Conservation (phyloP, 768 basidiomycete genomes). For the Kwoniella sp. region DNA sequence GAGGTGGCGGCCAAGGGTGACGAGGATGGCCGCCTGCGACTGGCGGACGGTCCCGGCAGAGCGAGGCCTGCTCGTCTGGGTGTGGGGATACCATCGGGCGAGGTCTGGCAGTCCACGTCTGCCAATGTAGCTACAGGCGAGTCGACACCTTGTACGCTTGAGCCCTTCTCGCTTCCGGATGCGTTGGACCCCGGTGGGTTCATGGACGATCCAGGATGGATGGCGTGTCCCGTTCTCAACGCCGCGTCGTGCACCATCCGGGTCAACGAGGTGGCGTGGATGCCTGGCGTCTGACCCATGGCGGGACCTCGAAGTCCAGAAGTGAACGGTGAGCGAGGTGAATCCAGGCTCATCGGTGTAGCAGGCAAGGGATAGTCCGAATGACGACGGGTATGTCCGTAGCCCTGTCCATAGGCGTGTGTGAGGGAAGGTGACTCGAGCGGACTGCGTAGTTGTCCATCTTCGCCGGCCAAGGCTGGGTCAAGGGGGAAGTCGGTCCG, state of each 20-base stretch:
- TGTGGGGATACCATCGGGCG: conserved; percentile 12
- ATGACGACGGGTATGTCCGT: conserved; percentile 16
- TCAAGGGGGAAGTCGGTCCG: conserved; percentile 25
- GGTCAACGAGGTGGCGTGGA: conserved; percentile 29
- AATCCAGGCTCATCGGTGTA: conserved; percentile 3
- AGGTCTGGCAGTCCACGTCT: conserved; percentile 5
- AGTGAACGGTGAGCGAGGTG: conserved; percentile 24
- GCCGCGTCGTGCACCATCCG: conserved; percentile 48
- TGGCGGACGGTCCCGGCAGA: too few species aligned
- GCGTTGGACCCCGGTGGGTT: conserved; percentile 8
- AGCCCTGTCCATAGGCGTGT: neutral
- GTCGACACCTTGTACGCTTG: conserved; percentile 15
- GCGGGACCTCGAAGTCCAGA: conserved; percentile 7
- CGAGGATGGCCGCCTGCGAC: conserved; percentile 3
- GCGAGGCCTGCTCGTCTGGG: conserved; percentile 10
- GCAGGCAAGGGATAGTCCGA: conserved; percentile 29
- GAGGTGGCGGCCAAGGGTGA: conserved; percentile 15
- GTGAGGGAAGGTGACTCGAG: conserved; percentile 27
- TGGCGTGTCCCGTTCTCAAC: conserved; percentile 38
- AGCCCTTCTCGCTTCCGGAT: conserved; percentile 28
- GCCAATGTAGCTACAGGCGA: conserved; percentile 2
- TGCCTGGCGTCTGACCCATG: conserved; percentile 13
- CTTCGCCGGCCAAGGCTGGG: conserved; percentile 16
- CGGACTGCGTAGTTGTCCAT: conserved; percentile 22
- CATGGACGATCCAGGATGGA: conserved; percentile 11